Percentiles rank a stretch among this genome's conserved stretches.
Evolutionary conservation across 1,284 basidiomycete species (phyloP).

Genomic region (Ustilago curta): DNA sequence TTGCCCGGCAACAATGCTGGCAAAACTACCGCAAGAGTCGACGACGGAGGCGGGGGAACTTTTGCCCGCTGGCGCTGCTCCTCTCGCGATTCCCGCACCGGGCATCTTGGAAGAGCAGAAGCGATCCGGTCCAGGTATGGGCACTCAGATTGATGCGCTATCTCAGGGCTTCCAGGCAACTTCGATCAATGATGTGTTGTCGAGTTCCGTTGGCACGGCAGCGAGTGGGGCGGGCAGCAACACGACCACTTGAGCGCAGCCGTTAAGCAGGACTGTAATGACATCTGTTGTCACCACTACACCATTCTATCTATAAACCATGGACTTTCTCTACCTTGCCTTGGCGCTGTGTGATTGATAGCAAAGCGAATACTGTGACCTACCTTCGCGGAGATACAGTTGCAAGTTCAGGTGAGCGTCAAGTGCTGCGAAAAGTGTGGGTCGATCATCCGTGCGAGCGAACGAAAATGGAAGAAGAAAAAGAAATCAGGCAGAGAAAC

Average conservation of each 20-base stretch:
- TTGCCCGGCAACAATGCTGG: conserved; percentile 13
- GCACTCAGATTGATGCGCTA: conserved; percentile 43
- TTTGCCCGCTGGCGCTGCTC: conserved; percentile 45
- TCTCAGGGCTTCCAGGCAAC: conserved; percentile 34
- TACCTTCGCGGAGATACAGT: neutral
- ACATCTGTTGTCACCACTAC: conserved; percentile 21
- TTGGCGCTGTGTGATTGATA: neutral
- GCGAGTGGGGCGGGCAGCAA: conserved; percentile 18
- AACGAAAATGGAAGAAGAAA: neutral
- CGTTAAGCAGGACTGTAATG: neutral
- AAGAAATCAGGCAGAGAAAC: conserved; percentile 3
- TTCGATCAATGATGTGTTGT: conserved; percentile 41
- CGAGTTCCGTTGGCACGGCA: conserved; percentile 26
- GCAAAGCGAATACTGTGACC: neutral
- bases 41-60: conserved; percentile 18
- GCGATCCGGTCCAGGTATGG: conserved; percentile 17
- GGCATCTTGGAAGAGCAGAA: conserved; percentile 45
- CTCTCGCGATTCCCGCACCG: conserved; percentile 41
- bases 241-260: conserved; percentile 1
- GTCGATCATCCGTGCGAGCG: conserved; percentile 18
- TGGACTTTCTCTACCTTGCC: neutral
- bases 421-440: neutral
- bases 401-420: neutral
- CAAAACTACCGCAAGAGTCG: conserved; percentile 6
- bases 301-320: conserved; percentile 4